phyloP scores from a whole-genome alignment of 2,329 filamentous ascomycete genomes.

The Cryphonectria naterciae region DNA sequence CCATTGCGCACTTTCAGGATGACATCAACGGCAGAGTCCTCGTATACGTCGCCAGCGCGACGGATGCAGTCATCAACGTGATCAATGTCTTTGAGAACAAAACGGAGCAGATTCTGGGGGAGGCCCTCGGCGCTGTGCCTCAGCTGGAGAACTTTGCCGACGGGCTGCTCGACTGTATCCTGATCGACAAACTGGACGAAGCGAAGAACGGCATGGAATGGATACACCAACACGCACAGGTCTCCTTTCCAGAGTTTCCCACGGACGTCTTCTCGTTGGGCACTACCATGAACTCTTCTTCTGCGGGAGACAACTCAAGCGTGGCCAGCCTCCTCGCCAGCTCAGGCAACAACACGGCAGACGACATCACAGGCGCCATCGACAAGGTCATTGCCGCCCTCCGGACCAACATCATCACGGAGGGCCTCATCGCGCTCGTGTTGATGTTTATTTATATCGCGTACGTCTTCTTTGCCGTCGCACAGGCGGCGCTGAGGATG shows the following conservation, averaged over 20 bases:
- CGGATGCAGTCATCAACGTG: conserved; percentile 80
- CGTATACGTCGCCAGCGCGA: conserved; percentile 84
- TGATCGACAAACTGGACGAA: conserved; percentile 81
- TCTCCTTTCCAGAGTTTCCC: conserved; percentile 77
- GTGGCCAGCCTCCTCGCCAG: conserved; percentile 45
- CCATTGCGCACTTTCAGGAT: conserved; percentile 56
- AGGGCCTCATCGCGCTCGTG: conserved; percentile 77
- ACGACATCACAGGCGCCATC: conserved; percentile 81
- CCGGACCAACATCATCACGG: conserved; percentile 68
- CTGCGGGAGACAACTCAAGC: conserved; percentile 58
- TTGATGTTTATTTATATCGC: conserved; percentile 79
- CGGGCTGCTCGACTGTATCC: conserved; percentile 83
- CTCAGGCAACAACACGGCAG: conserved; percentile 46
- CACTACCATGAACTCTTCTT: conserved; percentile 55
- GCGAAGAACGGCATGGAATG: conserved; percentile 91
- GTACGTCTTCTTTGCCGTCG: conserved; percentile 74
- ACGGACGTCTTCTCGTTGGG: conserved; percentile 85
- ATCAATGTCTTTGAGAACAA: conserved; percentile 80
- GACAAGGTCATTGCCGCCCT: conserved; percentile 70
- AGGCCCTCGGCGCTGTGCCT: conserved; percentile 64
- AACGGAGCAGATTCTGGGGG: conserved; percentile 76
- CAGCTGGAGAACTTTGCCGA: conserved; percentile 68
- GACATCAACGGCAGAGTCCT: conserved; percentile 86
- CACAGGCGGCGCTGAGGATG: conserved; percentile 67
- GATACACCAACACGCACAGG: conserved; percentile 84